These are phyloP conservation scores for Calonectria naviculata DNA, from an alignment of 2,329 filamentous ascomycete species.

Conservation along the genomic window DNA sequence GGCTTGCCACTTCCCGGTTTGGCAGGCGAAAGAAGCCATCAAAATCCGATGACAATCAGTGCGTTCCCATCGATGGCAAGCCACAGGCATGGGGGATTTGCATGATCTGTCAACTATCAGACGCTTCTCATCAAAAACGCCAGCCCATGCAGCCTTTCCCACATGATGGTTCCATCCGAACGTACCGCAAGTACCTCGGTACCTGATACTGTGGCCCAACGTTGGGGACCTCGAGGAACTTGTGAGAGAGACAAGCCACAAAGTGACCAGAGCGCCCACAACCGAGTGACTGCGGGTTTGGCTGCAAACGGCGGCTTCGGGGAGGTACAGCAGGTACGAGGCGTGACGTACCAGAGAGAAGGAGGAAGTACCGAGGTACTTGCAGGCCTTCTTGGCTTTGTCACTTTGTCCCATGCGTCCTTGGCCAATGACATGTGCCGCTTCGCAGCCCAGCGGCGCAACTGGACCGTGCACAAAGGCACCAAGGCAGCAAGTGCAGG, in stretches of 20 bases:
- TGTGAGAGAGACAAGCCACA: conserved; percentile 6
- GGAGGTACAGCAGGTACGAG: conserved; percentile 23
- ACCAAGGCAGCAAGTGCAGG: conserved; percentile 16
- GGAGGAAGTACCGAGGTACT: conserved; percentile 11
- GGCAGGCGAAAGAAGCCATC: background rate
- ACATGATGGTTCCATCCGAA: conserved; percentile 23
- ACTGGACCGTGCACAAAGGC: conserved; percentile 14
- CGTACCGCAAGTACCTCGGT: conserved; percentile 24
- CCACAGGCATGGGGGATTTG: background rate
- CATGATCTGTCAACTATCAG: conserved; percentile 15
- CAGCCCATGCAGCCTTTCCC: conserved; percentile 7
- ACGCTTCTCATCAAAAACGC: conserved; percentile 20
- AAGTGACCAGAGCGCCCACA: background rate
- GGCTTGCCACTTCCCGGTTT: background rate
- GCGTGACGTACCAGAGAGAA: conserved; percentile 31
- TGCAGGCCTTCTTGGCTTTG: conserved; percentile 1
- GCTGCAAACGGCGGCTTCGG: background rate
- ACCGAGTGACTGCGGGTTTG: background rate
- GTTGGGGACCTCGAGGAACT: background rate
- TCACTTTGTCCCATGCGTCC: background rate
- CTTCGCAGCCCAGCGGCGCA: background rate
- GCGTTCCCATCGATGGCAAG: background rate
- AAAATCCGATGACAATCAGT: background rate
- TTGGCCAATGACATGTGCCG: background rate
- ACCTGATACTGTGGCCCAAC: conserved; percentile 10